Conservation (phyloP, 2,329 filamentous ascomycete species). For the Colletotrichum costaricense region DNA sequence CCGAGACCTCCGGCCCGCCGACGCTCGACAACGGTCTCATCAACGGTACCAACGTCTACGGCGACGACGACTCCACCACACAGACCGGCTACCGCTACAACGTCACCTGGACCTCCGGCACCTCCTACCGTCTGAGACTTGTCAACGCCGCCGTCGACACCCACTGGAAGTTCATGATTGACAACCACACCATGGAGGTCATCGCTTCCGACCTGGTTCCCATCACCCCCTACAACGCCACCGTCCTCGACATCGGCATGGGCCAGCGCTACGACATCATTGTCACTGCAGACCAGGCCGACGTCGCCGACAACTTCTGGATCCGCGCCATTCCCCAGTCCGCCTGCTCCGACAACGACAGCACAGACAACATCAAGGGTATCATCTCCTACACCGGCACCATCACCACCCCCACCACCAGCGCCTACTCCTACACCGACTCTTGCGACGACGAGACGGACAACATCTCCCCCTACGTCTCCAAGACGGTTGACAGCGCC, state of each 20-base stretch:
- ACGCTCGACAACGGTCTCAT: slow-evolving; percentile 57
- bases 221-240: slow-evolving; percentile 64
- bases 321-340: slow-evolving; percentile 57
- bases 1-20: slow-evolving; percentile 46
- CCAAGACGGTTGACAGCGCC: slow-evolving; percentile 44
- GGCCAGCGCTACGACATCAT: slow-evolving; percentile 60
- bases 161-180: slow-evolving; percentile 62
- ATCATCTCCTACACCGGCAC: slow-evolving; percentile 56
- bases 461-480: slow-evolving; percentile 48
- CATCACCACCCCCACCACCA: slow-evolving; percentile 28
- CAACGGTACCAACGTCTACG: slow-evolving; percentile 55
- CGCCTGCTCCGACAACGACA: slow-evolving; percentile 53
- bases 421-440: slow-evolving; percentile 33
- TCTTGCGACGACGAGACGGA: slow-evolving; percentile 50
- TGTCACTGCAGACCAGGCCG: slow-evolving; percentile 51
- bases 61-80: slow-evolving; percentile 39
- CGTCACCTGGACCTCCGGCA: slow-evolving; percentile 53
- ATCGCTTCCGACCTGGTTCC: slow-evolving; percentile 70
- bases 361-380: slow-evolving; percentile 56
- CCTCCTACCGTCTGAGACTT: slow-evolving; percentile 58
- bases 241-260: slow-evolving; percentile 61
- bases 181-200: slow-evolving; percentile 67
- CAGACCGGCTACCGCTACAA: slow-evolving; percentile 47
- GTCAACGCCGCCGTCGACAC: slow-evolving; percentile 59
- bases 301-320: slow-evolving; percentile 56